phyloP scores from a whole-genome alignment of 139 green algal species.

The Micromonas commoda region DNA sequence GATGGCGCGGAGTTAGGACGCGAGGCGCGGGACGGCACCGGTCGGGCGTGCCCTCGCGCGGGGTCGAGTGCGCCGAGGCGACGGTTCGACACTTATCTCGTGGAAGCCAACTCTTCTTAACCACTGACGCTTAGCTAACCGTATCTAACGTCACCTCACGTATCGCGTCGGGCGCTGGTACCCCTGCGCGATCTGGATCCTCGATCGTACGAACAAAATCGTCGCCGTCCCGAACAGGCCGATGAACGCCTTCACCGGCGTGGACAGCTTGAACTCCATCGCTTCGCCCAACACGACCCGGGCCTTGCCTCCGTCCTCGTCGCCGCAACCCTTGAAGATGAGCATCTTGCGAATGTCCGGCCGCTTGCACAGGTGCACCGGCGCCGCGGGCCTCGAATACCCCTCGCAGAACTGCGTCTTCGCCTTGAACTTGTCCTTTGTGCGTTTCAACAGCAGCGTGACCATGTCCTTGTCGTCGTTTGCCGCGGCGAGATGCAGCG shows the following conservation, averaged over 20 bases:
- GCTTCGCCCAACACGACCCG: not conserved
- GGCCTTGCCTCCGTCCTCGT: not conserved
- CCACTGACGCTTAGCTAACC: too few relatives aligned
- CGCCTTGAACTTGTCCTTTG: not conserved
- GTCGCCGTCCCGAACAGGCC: not conserved
- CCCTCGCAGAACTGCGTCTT: not conserved
- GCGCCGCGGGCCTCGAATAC: not conserved
- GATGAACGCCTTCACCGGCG: not conserved
- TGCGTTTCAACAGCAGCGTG: not conserved
- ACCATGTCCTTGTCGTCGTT: not conserved
- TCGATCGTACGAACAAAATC: not conserved
- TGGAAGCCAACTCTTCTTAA: too few relatives aligned
- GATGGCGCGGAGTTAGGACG: too few relatives aligned
- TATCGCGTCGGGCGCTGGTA: not conserved
- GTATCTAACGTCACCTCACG: not conserved
- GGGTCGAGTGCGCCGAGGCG: too few relatives aligned
- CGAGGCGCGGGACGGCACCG: too few relatives aligned
- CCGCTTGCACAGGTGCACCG: not conserved
- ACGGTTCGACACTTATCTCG: too few relatives aligned
- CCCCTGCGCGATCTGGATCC: not conserved
- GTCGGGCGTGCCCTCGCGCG: too few relatives aligned
- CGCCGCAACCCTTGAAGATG: not conserved
- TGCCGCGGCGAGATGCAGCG: not conserved
- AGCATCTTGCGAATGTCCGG: not conserved
- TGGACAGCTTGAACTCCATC: not conserved